Percentiles rank a stretch among this genome's conserved stretches.
These are phyloP conservation scores for Pseudomassariella vexata DNA, from an alignment of 2,329 filamentous ascomycete species.

Conservation along the genomic window DNA sequence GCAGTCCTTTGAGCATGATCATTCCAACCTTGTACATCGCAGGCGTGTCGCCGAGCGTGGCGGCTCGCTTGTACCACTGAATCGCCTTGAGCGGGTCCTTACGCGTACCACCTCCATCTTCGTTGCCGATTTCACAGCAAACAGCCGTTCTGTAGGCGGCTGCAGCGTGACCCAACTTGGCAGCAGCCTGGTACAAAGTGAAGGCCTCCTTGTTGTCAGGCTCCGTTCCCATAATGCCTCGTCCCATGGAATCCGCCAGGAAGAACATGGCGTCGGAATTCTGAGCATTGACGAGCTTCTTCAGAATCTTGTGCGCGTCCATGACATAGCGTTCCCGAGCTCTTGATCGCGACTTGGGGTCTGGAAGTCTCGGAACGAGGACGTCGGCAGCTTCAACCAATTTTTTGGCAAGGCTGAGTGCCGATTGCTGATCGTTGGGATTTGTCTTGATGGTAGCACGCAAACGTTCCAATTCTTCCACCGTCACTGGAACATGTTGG, in stretches of 20 bases:
- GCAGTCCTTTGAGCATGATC: conserved; percentile 85
- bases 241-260: conserved; percentile 82
- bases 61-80: conserved; percentile 95
- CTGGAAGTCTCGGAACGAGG: conserved; percentile 58
- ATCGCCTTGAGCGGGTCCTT: conserved; percentile 90
- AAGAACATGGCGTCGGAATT: conserved; percentile 90
- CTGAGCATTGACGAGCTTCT: conserved; percentile 71
- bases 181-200: conserved; percentile 85
- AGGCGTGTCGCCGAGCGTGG: conserved; percentile 80
- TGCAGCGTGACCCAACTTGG: conserved; percentile 79
- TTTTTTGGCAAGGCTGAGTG: conserved; percentile 72
- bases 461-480: conserved; percentile 70
- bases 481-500: conserved; percentile 58
- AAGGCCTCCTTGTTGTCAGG: conserved; percentile 90
- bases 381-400: conserved; percentile 79
- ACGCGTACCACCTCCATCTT: conserved; percentile 88
- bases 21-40: conserved; percentile 99
- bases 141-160: conserved; percentile 93
- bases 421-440: conserved; percentile 64
- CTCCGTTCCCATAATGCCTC: conserved; percentile 71
- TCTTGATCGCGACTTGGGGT: conserved; percentile 68
- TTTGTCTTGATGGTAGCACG: conserved; percentile 65
- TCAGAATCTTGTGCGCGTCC: conserved; percentile 86
- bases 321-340: conserved; percentile 75
- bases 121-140: conserved; percentile 92